Base-by-base conservation (phyloP, 805 yeast genomes). In the Lachancea lanzarotensis region DNA sequence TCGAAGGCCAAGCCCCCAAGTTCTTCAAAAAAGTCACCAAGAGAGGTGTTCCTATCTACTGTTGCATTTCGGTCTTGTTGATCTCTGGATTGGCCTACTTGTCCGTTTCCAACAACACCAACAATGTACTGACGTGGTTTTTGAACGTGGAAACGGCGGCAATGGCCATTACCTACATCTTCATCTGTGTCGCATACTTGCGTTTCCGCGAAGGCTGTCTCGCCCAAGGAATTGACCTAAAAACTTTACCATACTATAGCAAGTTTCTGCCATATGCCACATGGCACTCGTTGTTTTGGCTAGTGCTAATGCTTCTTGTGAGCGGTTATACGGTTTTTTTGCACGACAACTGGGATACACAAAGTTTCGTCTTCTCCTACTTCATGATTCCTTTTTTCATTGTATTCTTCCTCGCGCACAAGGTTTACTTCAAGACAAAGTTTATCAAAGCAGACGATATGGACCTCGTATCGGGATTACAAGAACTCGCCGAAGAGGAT, bases 281-380 rank as follows among this genome's bases (percentile, higher is more conserved):
- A n/a, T n/a, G n/a, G n/a, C 73, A 83, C 3, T 81, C 75, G 55
- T 70, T 42, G 69, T 74, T 10, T 63, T 78, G 36, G 52, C 66
- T 30, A 26, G 34, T 18, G 25, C 39, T 4, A n/a, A 56, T 84
- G 42, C 67, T 81, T 26, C 42, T 84, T 38, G 82, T 89, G n/a
- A 83, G 84, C 54, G 90, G 90, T 45, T 84, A 80, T 57, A 81
- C 75, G 2, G 82, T 78, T 4, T 82, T 83, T 49, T 63, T 83
- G 48, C 71, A 70, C 16, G 59, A 56, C 25, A 54, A 63, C 40
- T 81, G 80, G 70, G 71, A 69, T 12, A 73, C 62, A 1, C 62
- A 75, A 6, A 81, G 80, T 59, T 83, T 83, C 54, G 65, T 83
- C 41, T 89, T 90, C 29, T 84, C 89, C 9, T 83, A 83, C 63